phyloP scores from a whole-genome alignment of 2,329 filamentous ascomycete genomes.

The Neofusicoccum ribis region DNA sequence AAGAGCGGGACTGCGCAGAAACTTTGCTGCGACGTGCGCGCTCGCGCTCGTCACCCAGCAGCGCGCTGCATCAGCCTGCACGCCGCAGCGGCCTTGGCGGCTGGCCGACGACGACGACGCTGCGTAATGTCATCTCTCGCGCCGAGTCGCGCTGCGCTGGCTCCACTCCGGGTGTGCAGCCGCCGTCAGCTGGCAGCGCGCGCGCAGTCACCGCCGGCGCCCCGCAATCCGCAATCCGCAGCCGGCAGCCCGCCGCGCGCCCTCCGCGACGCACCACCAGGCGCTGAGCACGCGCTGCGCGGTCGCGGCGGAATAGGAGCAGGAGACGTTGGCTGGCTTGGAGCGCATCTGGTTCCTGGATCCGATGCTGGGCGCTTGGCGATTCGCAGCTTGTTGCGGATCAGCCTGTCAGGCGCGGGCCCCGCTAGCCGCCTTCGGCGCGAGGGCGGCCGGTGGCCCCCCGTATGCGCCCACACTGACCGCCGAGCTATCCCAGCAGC shows the following conservation, averaged over 20 bases:
- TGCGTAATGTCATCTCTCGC: conserved; percentile 7
- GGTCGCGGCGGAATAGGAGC: conserved; percentile 10
- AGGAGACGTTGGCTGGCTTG: neutral
- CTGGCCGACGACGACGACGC: neutral
- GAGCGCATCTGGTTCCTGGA: conserved; percentile 6
- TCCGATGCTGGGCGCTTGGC: conserved; percentile 4
- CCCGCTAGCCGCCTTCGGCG: conserved; percentile 4
- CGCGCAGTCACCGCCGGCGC: neutral
- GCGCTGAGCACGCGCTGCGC: neutral
- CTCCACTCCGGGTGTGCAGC: conserved; percentile 4
- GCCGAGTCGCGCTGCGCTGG: conserved; percentile 1
- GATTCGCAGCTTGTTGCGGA: conserved; percentile 20
- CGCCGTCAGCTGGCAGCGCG: conserved; percentile 8
- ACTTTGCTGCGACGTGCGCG: neutral
- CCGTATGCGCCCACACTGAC: conserved; percentile 12
- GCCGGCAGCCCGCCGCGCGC: neutral
- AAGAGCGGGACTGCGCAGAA: neutral
- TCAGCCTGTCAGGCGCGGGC: conserved; percentile 6
- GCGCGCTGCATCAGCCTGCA: too few relatives aligned
- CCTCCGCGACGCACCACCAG: neutral
- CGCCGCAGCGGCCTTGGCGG: neutral
- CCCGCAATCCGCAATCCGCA: neutral
- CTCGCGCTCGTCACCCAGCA: too few relatives aligned
- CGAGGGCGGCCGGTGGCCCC: neutral
- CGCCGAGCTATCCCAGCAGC: conserved; percentile 5